Percentiles rank a stretch among this genome's conserved stretches.
Evolutionary conservation across 139 green algal species (phyloP).

Genomic region (Penium margaritaceum): DNA sequence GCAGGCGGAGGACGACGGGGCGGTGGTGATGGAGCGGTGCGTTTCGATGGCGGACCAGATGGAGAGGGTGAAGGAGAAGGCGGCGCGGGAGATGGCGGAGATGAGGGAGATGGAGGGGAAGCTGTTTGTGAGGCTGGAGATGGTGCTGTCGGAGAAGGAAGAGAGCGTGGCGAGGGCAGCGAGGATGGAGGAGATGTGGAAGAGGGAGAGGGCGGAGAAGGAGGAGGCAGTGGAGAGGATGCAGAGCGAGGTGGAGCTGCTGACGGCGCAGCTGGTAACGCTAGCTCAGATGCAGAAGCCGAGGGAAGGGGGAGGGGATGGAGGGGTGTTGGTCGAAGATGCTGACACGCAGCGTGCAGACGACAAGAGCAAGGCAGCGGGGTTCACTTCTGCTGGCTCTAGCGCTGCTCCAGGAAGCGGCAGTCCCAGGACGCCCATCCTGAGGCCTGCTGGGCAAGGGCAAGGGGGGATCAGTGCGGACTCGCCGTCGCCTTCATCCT

Average conservation of each 20-base stretch:
- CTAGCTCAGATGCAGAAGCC: too few relatives aligned
- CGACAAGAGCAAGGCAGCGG: too few relatives aligned
- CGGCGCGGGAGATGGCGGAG: slow-evolving; percentile 1
- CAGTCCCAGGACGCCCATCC: too few relatives aligned
- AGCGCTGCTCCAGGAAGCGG: slow-evolving; percentile 4
- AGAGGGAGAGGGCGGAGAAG: neutral
- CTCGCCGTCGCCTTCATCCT: too few relatives aligned
- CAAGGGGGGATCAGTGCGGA: too few relatives aligned
- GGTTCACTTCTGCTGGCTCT: too few relatives aligned
- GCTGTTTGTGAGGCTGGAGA: slow-evolving; percentile 3
- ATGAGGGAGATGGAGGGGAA: neutral
- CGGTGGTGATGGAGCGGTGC: neutral
- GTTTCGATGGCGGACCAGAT: neutral
- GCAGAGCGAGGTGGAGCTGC: neutral
- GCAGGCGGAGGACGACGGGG: neutral
- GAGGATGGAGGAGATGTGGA: neutral
- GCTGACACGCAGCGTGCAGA: too few relatives aligned
- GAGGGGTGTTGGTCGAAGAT: too few relatives aligned
- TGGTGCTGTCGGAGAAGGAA: slow-evolving; percentile 6
- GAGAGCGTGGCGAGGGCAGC: neutral
- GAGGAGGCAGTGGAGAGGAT: slow-evolving; percentile 12
- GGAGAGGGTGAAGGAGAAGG: neutral
- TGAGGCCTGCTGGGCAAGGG: too few relatives aligned
- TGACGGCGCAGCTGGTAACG: neutral
- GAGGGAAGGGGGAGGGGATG: too few relatives aligned